Evolutionary conservation across 192 early-diverging fungal species (phyloP), one percentile per base, ranked within the genome.

Genomic region (Fimicolochytrium jonesii): DNA sequence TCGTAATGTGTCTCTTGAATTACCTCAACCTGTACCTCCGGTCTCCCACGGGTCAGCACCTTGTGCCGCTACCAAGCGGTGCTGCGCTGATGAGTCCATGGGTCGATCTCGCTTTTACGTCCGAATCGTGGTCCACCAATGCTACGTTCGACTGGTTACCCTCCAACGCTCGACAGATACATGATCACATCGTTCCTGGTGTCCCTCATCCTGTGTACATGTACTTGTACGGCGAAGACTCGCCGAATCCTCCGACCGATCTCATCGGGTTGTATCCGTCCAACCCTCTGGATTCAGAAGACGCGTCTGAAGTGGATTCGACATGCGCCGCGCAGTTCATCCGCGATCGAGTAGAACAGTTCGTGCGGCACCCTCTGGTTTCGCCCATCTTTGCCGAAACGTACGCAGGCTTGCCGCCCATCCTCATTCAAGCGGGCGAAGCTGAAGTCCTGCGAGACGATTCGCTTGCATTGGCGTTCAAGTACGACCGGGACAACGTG

Each of bases 361-460:
- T 74, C 46, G 70, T 70, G 23, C 32, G 67, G 2, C 77, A 79
- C 43, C 77, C 77, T 0, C 56, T 79, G 2, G 63, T 79, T 0
- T 70, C 67, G 0, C 77, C 77, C n/a, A 65, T 79, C 15, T 76
- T 58, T 61, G 67, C 66, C 29, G 61, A 62, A 1, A 61, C 70
- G n/a, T 62, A 67, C 20, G 39, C 25, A 9, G 68, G 64, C 18
- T 61, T 79, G 36, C 69, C 69, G 10, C 77, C 77, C 15, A 55
- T 76, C 26, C 60, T 75, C 56, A 62, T 79, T 31, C 73, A 73
- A 61, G 58, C 70, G 15, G 77, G 77, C 9, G 69, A 73, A 23
- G 47, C 56, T 33, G 77, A 79, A 54, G 62, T 71, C n/a, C 63
- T 79, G 6, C 45, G 68, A 4, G 77, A 79, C 59, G 77, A 79